Evolutionary conservation across 805 yeast species (phyloP).

Genomic region (Candida ipomoeae): DNA sequence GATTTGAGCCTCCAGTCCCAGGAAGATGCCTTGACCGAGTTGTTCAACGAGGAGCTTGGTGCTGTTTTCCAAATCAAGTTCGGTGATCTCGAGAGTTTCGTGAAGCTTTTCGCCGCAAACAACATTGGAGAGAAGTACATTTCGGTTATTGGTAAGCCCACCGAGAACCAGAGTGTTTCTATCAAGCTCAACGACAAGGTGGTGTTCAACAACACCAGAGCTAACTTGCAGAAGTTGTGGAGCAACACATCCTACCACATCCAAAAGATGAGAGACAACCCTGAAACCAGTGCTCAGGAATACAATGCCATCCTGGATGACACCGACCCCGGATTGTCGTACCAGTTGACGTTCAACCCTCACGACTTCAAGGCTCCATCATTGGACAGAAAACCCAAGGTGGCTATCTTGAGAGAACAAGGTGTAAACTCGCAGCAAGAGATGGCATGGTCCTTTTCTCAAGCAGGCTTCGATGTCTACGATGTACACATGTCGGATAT

Average conservation of each 20-base stretch:
- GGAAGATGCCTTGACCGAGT: slow-evolving; percentile 46
- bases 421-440: slow-evolving; percentile 98
- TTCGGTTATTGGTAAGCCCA: slow-evolving; percentile 66
- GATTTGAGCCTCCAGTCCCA: slow-evolving; percentile 44
- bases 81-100: slow-evolving; percentile 52
- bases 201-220: slow-evolving; percentile 56
- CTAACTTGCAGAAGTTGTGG: slow-evolving; percentile 78
- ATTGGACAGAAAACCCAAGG: slow-evolving; percentile 60
- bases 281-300: slow-evolving; percentile 85
- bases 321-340: slow-evolving; percentile 84
- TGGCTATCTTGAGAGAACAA: slow-evolving; percentile 95
- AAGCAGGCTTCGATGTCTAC: slow-evolving; percentile 89
- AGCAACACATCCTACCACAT: slow-evolving; percentile 81
- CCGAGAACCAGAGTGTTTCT: slow-evolving; percentile 46
- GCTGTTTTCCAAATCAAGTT: slow-evolving; percentile 84
- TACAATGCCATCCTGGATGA: slow-evolving; percentile 70
- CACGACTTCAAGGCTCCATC: slow-evolving; percentile 41
- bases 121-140: slow-evolving; percentile 55
- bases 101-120: slow-evolving; percentile 47
- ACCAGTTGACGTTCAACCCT: slow-evolving; percentile 69
- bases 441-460: slow-evolving; percentile 95
- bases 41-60: slow-evolving; percentile 93
- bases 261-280: slow-evolving; percentile 92
- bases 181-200: slow-evolving; percentile 44
- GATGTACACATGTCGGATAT: slow-evolving; percentile 98